Conservation (phyloP, 2,329 filamentous ascomycete species). For the Nannizziopsis arthrosporioides region DNA sequence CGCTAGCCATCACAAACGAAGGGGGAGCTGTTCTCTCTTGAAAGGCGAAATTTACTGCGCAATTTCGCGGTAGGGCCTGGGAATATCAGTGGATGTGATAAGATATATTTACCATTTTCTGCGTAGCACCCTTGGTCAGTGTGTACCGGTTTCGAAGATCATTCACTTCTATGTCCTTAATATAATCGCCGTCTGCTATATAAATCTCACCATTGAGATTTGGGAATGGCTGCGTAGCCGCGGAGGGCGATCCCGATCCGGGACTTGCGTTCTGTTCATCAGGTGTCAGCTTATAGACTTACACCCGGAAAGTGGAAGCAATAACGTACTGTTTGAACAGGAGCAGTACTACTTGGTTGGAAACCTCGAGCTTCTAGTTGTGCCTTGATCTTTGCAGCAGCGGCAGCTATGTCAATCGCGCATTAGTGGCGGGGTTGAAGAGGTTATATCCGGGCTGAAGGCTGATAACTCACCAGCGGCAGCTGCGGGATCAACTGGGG, state of each 20-base stretch:
- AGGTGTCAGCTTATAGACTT: constrained; percentile 11
- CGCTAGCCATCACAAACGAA: constrained; percentile 36
- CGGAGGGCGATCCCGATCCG: constrained; percentile 44
- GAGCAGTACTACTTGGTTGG: constrained; percentile 80
- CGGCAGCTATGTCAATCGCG: constrained; percentile 51
- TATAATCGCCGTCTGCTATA: constrained; percentile 91
- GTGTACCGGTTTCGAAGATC: constrained; percentile 93
- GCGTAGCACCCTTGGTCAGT: constrained; percentile 90
- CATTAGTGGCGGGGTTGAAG: neutral
- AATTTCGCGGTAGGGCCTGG: constrained; percentile 31
- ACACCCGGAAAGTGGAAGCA: neutral
- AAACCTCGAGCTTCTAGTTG: constrained; percentile 73
- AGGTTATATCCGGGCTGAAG: neutral
- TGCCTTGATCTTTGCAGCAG: constrained; percentile 77
- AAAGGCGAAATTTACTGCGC: constrained; percentile 24
- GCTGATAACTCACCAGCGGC: constrained; percentile 52
- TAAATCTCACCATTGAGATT: constrained; percentile 80
- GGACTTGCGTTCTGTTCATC: constrained; percentile 36
- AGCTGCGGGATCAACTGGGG: constrained; percentile 55
- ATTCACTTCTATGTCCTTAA: constrained; percentile 98
- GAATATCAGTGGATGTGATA: constrained; percentile 53
- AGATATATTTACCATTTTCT: constrained; percentile 97
- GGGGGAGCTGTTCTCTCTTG: constrained; percentile 17
- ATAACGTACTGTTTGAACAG: constrained; percentile 51
- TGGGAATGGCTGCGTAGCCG: constrained; percentile 34